phyloP scores from a whole-genome alignment of 2,329 filamentous ascomycete genomes.

The Trichoderma sp. region DNA sequence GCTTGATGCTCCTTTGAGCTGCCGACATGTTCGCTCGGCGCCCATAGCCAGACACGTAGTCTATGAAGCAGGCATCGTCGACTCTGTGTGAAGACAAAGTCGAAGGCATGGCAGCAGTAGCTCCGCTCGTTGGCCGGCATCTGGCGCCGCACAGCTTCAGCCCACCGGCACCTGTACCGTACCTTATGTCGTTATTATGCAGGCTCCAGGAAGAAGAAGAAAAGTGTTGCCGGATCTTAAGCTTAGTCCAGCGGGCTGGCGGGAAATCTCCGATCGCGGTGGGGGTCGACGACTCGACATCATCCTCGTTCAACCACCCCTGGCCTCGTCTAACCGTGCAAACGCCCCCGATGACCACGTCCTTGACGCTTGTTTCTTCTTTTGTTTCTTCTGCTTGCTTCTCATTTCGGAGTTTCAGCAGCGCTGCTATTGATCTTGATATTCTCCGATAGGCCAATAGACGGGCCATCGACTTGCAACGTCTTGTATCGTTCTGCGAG shows the following conservation, averaged over 20 bases:
- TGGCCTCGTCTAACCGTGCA: background rate
- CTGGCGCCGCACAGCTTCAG: too few relatives aligned
- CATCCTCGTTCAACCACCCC: background rate
- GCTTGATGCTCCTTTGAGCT: background rate
- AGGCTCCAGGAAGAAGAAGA: background rate
- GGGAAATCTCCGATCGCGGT: slow-evolving; percentile 15
- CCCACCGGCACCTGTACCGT: too few relatives aligned
- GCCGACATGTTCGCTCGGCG: background rate
- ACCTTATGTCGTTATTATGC: too few relatives aligned
- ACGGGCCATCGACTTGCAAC: background rate
- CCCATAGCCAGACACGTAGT: background rate
- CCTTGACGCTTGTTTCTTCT: background rate
- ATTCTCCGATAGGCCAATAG: background rate
- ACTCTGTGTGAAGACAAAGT: too few relatives aligned
- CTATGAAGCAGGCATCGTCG: too few relatives aligned
- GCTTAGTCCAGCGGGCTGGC: background rate
- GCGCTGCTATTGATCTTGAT: background rate
- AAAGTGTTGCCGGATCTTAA: slow-evolving; percentile 10
- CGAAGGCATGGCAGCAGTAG: too few relatives aligned
- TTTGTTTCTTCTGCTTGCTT: background rate
- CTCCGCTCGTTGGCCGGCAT: too few relatives aligned
- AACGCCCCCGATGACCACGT: background rate
- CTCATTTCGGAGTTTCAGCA: background rate
- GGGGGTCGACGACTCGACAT: background rate
- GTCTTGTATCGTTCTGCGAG: too few relatives aligned